Percentiles rank a stretch among this genome's conserved stretches.
Evolutionary conservation across 148 eudicot species (phyloP).

Genomic region (Silene uniflora): DNA sequence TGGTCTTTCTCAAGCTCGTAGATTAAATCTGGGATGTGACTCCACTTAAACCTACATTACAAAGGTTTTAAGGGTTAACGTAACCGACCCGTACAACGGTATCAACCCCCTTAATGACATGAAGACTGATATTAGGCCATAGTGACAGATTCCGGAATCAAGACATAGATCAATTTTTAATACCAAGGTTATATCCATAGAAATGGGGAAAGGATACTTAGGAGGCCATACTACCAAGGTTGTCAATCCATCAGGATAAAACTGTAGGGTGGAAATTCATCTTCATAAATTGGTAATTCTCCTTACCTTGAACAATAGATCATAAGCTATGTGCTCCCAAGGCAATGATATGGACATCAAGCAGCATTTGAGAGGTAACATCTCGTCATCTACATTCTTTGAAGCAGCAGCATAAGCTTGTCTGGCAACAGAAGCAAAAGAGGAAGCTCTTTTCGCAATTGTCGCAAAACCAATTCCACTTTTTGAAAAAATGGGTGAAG

Average conservation of each 20-base stretch:
- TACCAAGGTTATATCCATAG: neutral
- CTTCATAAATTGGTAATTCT: neutral
- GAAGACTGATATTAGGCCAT: neutral
- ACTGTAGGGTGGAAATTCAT: neutral
- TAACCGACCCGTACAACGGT: neutral
- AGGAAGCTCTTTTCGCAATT: conserved; percentile 72
- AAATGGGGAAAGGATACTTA: neutral
- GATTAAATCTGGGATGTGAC: neutral
- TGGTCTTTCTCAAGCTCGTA: neutral
- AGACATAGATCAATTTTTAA: neutral
- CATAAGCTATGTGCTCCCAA: conserved; percentile 91
- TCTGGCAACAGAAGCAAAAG: conserved; percentile 79
- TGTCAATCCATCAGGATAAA: neutral
- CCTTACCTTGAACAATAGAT: conserved; percentile 93
- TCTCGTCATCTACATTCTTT: conserved; percentile 55
- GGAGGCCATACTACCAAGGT: conserved; percentile 3
- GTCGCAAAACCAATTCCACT: conserved; percentile 54
- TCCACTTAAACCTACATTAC: neutral
- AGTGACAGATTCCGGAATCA: neutral
- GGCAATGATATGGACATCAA: conserved; percentile 93
- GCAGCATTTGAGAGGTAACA: conserved; percentile 91
- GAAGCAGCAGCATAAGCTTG: conserved; percentile 67
- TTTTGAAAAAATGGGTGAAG: conserved; percentile 57
- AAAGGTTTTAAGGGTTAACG: neutral
- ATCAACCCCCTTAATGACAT: neutral